Base-by-base conservation (phyloP, 139 green algal genomes). In the Coelastrella sp. region DNA sequence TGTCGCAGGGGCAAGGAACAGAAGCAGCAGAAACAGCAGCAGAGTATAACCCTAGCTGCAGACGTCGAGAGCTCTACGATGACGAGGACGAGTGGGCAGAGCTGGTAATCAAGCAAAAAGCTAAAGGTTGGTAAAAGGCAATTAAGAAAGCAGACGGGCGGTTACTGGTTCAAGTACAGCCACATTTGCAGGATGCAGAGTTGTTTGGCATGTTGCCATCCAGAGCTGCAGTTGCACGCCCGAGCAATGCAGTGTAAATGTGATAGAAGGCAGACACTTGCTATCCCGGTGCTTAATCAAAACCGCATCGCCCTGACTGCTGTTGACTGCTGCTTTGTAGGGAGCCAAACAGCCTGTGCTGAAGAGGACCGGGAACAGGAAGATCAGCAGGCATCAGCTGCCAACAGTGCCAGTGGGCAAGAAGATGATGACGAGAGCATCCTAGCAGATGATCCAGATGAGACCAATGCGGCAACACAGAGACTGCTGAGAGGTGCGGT, bases 61-160 rank as follows among this genome's bases (percentile, higher is more conserved):
- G 85, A 24, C 73, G 85, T 5, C 15, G 72, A 7, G 73, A 59
- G 57, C 74, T 59, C n/a, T 90, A 76, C 35, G 85, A 90, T 75
- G 85, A 90, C 17, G 85, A 90, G 22, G 85, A 90, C 20, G 72
- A 90, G 58, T 84, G 73, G 73, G 74, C 78, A 25, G 73, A 83
- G 58, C 58, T 90, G 57, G 56, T 85, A 6, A 17, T 68, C 7
- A 76, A 84, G 11, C 57, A 84, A 58, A 84, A 84, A 19, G 12
- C 9, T 7, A 58, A 58, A 58, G 74, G 74, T 80, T 49, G 35
- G 35, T 49, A 3, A 49, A 49, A 49, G 35, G 35, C 35, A 49
- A 49, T 49, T 49, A 49, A 49, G 35, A 49, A 49, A 49, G 35
- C 1, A 49, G 35, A 49, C 1, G 35, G 35, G 35, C 35, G 35